Evolutionary conservation across 2,329 filamentous ascomycete genomes (phyloP), one percentile per base, ranked within the genome.

Genomic region (Aspergillus bombycis): DNA sequence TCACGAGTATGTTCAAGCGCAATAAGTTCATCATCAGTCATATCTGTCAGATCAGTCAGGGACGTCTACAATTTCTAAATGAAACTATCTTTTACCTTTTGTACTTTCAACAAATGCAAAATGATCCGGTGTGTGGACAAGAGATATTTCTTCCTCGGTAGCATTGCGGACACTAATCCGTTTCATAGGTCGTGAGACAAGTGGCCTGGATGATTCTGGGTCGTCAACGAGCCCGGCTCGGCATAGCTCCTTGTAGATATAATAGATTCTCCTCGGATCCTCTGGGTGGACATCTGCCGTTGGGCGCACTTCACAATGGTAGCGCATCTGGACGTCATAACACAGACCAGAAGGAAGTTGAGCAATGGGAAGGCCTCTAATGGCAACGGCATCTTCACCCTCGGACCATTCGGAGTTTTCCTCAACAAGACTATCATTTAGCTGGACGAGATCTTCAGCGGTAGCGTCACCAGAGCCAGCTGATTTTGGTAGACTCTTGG

Each of bases 241-340:
- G 74, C 91, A 93, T 70, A 99, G 91, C 45, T 92, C 92, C 70
- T 92, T 90, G 84, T 95, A 97, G 69, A 99, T 99, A 72, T 92
- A 90, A 71, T 94, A 92, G 64, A 99, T 97, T 16, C 95, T 89
- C 32, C 93, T 85, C 1, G 95, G 95, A 72, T 99, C 95, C 77
- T 99, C 95, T 0, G 95, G 95, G 73, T 99, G 95, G 58, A 96
- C 90, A 26, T 94, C 90, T 21, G 81, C 78, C 4, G 82, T 80
- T 3, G 84, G 81, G 21, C 92, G 89, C 19, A 92, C 89, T 74
- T 97, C 96, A 60, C 93, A 91, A 76, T 99, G 95, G 65, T 96
- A 91, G 65, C 95, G 93, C 95, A 99, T 99, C 36, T 94, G 88
- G 62, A 92, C 89, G 80, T 99, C 95, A 75, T 98, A 99, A 68